These are phyloP conservation scores for Leccinum barrowsii DNA, from an alignment of 768 basidiomycete species.

Conservation along the genomic window DNA sequence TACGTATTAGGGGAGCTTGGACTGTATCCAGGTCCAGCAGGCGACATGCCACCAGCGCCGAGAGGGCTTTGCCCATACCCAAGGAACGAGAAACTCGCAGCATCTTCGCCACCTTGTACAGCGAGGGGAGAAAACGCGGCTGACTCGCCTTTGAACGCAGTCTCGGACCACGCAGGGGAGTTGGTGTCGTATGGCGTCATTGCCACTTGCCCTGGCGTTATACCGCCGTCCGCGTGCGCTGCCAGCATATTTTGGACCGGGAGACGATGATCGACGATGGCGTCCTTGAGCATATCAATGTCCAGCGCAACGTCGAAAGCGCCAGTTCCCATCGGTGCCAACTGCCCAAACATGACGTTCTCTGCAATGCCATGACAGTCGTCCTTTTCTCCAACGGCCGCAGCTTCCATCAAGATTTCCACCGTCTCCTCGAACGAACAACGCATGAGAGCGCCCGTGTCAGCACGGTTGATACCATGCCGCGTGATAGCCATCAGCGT, in stretches of 20 bases:
- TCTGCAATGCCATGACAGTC: conserved; percentile 99
- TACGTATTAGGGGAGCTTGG: conserved; percentile 89
- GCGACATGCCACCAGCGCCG: conserved; percentile 85
- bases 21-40: conserved; percentile 82
- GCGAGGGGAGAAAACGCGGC: conserved; percentile 96
- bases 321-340: conserved; percentile 99
- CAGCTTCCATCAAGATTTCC: conserved; percentile 98
- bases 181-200: conserved; percentile 97
- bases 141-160: conserved; percentile 74
- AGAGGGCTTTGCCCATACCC: conserved; percentile 84
- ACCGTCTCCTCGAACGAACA: conserved; percentile 99
- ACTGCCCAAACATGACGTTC: conserved; percentile 98
- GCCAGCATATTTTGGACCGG: conserved; percentile 80
- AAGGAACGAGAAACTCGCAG: conserved; percentile 68
- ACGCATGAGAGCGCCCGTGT: conserved; percentile 97
- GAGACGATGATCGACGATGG: conserved; percentile 92
- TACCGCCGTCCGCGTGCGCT: conserved; percentile 78
- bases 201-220: conserved; percentile 87
- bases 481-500: conserved; percentile 97
- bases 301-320: conserved; percentile 94
- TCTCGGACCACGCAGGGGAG: conserved; percentile 80
- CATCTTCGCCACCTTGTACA: conserved; percentile 80
- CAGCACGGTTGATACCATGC: conserved; percentile 97
- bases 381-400: conserved; percentile 96
- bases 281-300: conserved; percentile 97